Percentiles rank a stretch among this genome's conserved stretches.
Evolutionary conservation across 805 yeast species (phyloP).

Genomic region (Dipodascopsis tothii): DNA sequence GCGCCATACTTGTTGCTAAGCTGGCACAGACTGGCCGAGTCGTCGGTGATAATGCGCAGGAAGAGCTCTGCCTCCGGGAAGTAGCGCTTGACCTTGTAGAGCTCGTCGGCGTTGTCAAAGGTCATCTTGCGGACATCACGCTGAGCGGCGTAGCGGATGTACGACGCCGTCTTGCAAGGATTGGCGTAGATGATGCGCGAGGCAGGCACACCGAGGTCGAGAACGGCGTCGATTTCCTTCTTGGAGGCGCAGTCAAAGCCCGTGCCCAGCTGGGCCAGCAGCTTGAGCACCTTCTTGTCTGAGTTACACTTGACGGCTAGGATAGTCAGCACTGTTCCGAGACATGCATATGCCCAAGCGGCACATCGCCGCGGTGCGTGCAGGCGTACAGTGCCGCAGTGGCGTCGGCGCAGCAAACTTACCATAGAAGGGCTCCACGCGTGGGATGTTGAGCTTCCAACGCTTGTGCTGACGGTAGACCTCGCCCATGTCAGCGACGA

Average conservation of each 20-base stretch:
- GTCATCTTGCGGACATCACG: conserved; percentile 64
- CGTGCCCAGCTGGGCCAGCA: conserved; percentile 55
- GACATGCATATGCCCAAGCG: no score
- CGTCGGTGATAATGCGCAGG: conserved; percentile 83
- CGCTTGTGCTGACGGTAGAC: conserved; percentile 51
- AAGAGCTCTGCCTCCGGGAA: conserved; percentile 67
- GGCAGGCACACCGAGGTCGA: conserved; percentile 56
- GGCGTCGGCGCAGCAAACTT: not conserved
- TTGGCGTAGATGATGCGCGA: conserved; percentile 78
- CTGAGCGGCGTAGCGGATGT: conserved; percentile 60
- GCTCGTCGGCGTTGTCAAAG: conserved; percentile 81
- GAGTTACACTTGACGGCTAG: conserved; percentile 89
- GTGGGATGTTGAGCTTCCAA: conserved; percentile 63
- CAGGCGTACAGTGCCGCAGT: not conserved
- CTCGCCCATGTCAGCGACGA: conserved; percentile 76
- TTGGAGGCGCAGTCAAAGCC: conserved; percentile 92
- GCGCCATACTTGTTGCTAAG: conserved; percentile 88
- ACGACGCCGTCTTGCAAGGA: conserved; percentile 86
- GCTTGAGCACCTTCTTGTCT: conserved; percentile 49
- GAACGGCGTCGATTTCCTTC: conserved; percentile 64
- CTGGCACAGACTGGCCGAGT: conserved; percentile 76
- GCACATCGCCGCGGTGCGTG: not conserved
- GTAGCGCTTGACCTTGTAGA: conserved; percentile 57
- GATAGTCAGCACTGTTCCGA: no score
- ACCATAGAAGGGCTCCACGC: conserved; percentile 68